phyloP scores from a whole-genome alignment of 2,329 filamentous ascomycete species.

The Scedosporium minutisporum region DNA sequence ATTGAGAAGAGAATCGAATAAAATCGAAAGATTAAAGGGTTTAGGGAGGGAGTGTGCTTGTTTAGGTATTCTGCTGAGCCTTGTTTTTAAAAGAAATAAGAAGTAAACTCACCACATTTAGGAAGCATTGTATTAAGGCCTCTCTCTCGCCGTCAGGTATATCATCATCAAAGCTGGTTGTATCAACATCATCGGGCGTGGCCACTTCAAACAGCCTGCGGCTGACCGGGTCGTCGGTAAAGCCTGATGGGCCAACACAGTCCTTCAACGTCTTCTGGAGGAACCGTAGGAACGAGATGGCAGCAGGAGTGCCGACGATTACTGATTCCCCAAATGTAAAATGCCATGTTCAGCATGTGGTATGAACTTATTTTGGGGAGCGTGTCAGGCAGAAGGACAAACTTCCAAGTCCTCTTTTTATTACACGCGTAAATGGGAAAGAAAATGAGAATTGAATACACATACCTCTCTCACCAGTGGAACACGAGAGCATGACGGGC shows the following conservation, averaged over 20 bases:
- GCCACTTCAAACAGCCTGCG: slow-evolving; percentile 7
- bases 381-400: not conserved
- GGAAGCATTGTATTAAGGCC: no score
- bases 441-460: no score
- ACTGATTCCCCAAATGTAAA: not conserved
- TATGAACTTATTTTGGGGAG: not conserved
- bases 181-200: slow-evolving; percentile 6
- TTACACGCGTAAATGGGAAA: no score
- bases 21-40: no score
- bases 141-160: not conserved
- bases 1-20: no score
- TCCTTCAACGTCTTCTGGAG: slow-evolving; percentile 9
- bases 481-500: no score
- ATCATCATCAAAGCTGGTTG: slow-evolving; percentile 6
- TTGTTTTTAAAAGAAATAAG: no score
- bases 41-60: no score
- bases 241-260: slow-evolving; percentile 9
- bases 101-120: no score
- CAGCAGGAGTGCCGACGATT: slow-evolving; percentile 9
- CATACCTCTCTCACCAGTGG: no score
- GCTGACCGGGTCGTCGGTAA: slow-evolving; percentile 9
- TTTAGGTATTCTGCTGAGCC: no score
- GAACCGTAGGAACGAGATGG: slow-evolving; percentile 10
- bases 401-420: no score
- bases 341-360: not conserved